Percentiles rank a stretch among this genome's conserved stretches.
Evolutionary conservation across 176 grass and related monocot species (phyloP).

Genomic region (Oryza nivara): DNA sequence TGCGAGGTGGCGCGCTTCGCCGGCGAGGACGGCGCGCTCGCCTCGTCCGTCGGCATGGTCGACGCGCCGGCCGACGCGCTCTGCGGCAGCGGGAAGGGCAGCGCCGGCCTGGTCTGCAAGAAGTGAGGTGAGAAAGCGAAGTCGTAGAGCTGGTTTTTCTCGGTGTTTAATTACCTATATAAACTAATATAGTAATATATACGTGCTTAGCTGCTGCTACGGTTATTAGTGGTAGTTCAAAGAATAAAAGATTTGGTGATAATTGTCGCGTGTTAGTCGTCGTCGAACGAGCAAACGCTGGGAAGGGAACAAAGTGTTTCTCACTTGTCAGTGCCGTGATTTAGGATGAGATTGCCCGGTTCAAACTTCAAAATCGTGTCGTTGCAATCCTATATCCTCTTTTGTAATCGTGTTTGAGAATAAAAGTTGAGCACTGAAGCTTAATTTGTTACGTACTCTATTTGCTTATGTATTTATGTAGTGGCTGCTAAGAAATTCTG

Average conservation of each 20-base stretch:
- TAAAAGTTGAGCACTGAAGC: background rate
- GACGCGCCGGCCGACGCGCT: constrained; percentile 33
- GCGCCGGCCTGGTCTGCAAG: constrained; percentile 58
- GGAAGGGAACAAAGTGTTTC: background rate
- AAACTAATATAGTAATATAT: background rate
- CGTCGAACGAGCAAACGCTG: background rate
- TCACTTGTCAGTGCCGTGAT: background rate
- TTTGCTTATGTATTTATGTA: background rate
- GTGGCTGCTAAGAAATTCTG: background rate
- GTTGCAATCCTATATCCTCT: background rate
- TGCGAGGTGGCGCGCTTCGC: constrained; percentile 52
- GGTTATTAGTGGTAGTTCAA: background rate
- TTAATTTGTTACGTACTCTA: background rate
- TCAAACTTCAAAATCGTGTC: background rate
- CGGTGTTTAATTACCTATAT: background rate
- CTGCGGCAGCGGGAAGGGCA: constrained; percentile 47
- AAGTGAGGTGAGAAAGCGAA: constrained; percentile 38
- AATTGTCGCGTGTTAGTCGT: background rate
- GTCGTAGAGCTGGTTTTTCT: background rate
- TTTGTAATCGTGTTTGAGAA: background rate
- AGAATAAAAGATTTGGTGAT: background rate
- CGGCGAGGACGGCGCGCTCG: background rate
- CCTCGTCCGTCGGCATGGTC: background rate
- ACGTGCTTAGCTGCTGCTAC: constrained; percentile 39
- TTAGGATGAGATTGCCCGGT: constrained; percentile 17